A percentile compares a stretch with the other conserved stretches of the same genome.
Conservation (phyloP, 495 filamentous ascomycete species). For the Patellaria atrata region DNA sequence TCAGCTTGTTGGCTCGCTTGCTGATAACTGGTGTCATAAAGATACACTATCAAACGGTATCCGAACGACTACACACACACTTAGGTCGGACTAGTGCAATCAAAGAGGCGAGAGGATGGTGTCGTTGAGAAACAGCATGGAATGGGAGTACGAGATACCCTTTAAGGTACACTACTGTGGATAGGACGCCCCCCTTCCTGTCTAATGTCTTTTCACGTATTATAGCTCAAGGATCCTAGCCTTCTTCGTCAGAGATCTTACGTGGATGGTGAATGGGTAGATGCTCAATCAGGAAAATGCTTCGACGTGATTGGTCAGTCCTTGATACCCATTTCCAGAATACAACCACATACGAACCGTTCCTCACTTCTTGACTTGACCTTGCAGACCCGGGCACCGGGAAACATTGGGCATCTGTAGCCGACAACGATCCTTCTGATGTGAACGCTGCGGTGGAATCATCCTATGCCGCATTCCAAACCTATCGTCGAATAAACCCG, state of each 20-base stretch:
- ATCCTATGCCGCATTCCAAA: slow-evolving; percentile 45
- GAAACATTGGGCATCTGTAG: slow-evolving; percentile 48
- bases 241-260: slow-evolving; percentile 45
- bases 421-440: slow-evolving; percentile 44
- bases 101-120: no score
- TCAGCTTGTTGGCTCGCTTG: no score
- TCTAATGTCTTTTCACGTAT: slow-evolving; percentile 1
- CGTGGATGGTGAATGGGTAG: slow-evolving; percentile 47
- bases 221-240: slow-evolving; percentile 41
- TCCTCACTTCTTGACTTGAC: not conserved
- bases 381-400: slow-evolving; percentile 47
- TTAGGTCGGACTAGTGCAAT: no score
- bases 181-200: no score
- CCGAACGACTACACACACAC: no score
- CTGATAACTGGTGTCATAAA: no score
- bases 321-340: not conserved
- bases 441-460: slow-evolving; percentile 44
- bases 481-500: slow-evolving; percentile 46
- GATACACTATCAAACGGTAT: no score
- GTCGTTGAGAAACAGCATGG: no score
- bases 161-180: slow-evolving; percentile 4
- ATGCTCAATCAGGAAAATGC: slow-evolving; percentile 44
- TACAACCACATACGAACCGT: not conserved
- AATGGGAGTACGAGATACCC: slow-evolving; percentile 3
- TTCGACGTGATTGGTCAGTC: slow-evolving; percentile 52